Conservation (phyloP, 2,329 filamentous ascomycete genomes). For the Aspergillus vadensis region DNA sequence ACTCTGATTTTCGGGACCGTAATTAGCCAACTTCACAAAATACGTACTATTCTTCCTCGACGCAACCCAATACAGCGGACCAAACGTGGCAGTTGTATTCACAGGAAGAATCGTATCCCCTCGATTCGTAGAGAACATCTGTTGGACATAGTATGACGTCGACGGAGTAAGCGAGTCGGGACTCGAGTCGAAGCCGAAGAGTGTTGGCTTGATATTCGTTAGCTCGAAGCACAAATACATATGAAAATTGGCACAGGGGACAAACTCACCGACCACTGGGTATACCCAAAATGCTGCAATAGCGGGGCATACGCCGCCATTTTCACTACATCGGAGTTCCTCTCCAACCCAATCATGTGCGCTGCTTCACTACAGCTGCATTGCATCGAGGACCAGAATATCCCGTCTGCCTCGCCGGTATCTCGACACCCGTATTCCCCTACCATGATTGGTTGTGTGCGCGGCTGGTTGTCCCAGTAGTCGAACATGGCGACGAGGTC, state of each 20-base stretch:
- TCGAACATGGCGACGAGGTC: conserved; percentile 54
- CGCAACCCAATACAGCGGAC: conserved; percentile 40
- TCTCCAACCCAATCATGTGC: conserved; percentile 58
- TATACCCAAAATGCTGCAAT: conserved; percentile 38
- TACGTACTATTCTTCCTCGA: conserved; percentile 26
- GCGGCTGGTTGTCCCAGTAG: conserved; percentile 56
- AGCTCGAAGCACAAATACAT: too few species aligned
- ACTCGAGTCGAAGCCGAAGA: conserved; percentile 21
- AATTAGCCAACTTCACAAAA: conserved; percentile 37
- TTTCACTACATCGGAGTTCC: conserved; percentile 42
- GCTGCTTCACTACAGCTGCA: conserved; percentile 66
- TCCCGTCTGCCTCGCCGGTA: conserved; percentile 17
- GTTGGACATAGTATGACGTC: conserved; percentile 40
- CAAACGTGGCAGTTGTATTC: conserved; percentile 28
- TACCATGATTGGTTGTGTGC: conserved; percentile 32
- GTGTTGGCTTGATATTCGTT: too few species aligned
- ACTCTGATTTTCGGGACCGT: conserved; percentile 24
- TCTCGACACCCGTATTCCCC: conserved; percentile 37
- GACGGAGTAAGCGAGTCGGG: conserved; percentile 33
- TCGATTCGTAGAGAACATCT: conserved; percentile 38
- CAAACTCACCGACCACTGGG: conserved; percentile 36
- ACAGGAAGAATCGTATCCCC: conserved; percentile 35
- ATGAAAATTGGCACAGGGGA: too few species aligned
- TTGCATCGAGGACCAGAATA: conserved; percentile 33
- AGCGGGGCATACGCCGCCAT: conserved; percentile 41